Evolutionary conservation across 2,329 filamentous ascomycete species (phyloP), one percentile per base, ranked within the genome.

Genomic region (Cephalotrichum gorgonifer): DNA sequence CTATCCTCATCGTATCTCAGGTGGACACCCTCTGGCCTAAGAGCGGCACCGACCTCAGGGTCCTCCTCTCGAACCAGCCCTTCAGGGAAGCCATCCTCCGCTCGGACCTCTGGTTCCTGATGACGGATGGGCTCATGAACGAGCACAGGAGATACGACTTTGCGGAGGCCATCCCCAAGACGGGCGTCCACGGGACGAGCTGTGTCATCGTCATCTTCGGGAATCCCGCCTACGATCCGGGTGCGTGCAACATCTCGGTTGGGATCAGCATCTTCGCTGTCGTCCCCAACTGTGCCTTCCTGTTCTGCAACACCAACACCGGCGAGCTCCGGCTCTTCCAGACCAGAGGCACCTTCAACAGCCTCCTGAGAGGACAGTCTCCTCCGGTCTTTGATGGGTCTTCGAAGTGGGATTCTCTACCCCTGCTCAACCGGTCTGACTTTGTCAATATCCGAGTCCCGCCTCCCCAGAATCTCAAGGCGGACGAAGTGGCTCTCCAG

Each of bases 21-120:
- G n/a, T n/a, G n/a, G n/a, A n/a, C n/a, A n/a, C n/a, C n/a, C 41
- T 43, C 23, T 11, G 5, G 41, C 25, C 17, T 22, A 43, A 23
- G 25, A 22, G 41, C 11, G 41, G 41, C 20, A 43, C 41, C 1
- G 20, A 43, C 15, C 41, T 22, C 3, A 25, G 14, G 8, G 41
- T 43, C 17, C 41, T 43, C 22, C 41, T 43, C 41, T 15, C 20
- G 8, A 26, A 25, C 41, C 11, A 3, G 17, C 14, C 22, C 17
- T 43, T 20, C 41, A 25, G 41, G 6, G 4, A n/a, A 23, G 41
- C 41, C 25, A 43, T 43, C 25, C 41, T 43, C 9, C 27, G 33
- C 6, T 50, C 48, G n/a, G 45, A 42, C 6, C 33, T 57, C 4
- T 58, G 56, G 56, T 58, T 58, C 46, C 53, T 58, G 30, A 54